Evolutionary conservation across 2,329 filamentous ascomycete genomes (phyloP).

Genomic region (Fonsecaea erecta): DNA sequence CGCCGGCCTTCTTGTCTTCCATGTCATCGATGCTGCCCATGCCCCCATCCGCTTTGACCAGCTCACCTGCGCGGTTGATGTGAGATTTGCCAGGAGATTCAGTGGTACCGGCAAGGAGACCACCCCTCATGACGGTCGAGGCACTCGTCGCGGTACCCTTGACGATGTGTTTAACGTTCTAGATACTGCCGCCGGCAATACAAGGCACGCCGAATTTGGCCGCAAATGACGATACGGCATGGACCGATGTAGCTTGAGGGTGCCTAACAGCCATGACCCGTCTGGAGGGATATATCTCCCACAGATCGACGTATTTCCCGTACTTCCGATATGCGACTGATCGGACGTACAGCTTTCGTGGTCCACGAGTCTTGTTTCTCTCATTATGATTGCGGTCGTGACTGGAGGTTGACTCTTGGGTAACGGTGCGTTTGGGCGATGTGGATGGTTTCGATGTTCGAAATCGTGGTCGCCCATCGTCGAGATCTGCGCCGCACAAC

Average conservation of each 20-base stretch:
- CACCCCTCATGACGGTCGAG: constrained; percentile 98
- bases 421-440: no score
- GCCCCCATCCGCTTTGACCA: constrained; percentile 98
- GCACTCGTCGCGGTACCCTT: constrained; percentile 96
- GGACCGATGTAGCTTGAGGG: constrained; percentile 91
- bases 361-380: no score
- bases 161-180: constrained; percentile 98
- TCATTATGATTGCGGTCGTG: no score
- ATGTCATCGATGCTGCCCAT: constrained; percentile 99
- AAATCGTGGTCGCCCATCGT: no score
- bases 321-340: no score
- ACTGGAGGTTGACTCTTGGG: no score
- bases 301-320: no score
- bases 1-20: constrained; percentile 97
- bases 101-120: constrained; percentile 92
- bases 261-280: constrained; percentile 98
- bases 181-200: constrained; percentile 96
- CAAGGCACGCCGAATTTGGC: constrained; percentile 94
- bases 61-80: constrained; percentile 92
- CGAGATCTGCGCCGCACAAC: no score
- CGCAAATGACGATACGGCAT: constrained; percentile 86
- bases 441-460: no score
- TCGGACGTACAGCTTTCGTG: no score
- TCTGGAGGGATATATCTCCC: no score
- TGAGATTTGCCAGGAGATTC: constrained; percentile 97